These are phyloP conservation scores for Cenchrus purpureus DNA, from an alignment of 176 grass and related monocot species.

Conservation along the genomic window DNA sequence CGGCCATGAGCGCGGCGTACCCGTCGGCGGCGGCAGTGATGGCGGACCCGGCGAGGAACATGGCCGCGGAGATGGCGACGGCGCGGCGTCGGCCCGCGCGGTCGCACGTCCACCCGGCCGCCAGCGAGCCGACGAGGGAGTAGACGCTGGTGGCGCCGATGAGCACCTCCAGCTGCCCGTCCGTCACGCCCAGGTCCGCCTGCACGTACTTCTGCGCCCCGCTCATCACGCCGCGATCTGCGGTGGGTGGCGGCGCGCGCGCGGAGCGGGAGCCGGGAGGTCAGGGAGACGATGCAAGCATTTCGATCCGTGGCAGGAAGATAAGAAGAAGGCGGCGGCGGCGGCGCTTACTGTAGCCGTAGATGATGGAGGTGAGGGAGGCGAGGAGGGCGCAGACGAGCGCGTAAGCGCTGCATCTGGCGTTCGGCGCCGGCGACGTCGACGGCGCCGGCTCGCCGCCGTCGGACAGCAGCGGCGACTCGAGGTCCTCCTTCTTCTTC, in stretches of 20 bases:
- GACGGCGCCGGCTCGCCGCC: not conserved
- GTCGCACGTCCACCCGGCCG: conserved; percentile 62
- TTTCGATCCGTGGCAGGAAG: not conserved
- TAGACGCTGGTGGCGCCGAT: conserved; percentile 64
- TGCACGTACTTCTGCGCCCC: conserved; percentile 60
- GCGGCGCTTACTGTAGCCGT: conserved; percentile 43
- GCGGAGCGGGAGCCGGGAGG: not conserved
- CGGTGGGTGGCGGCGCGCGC: not conserved
- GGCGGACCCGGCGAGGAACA: conserved; percentile 61
- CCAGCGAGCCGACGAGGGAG: conserved; percentile 71
- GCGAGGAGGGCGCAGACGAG: conserved; percentile 47
- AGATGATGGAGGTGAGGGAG: conserved; percentile 52
- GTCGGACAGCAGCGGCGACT: conserved; percentile 22
- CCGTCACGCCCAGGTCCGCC: conserved; percentile 46
- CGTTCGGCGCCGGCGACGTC: not conserved
- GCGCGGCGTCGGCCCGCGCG: conserved; percentile 55
- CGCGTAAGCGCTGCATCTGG: conserved; percentile 11
- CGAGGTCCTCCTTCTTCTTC: conserved; percentile 19
- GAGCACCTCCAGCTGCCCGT: conserved; percentile 66
- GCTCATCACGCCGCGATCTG: conserved; percentile 77
- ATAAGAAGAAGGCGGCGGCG: not conserved
- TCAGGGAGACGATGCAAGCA: not conserved
- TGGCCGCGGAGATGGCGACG: conserved; percentile 47
- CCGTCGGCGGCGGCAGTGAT: conserved; percentile 41
- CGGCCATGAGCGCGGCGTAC: conserved; percentile 57